These are phyloP conservation scores for Claviceps monticola DNA, from an alignment of 2,329 filamentous ascomycete species.

Conservation along the genomic window DNA sequence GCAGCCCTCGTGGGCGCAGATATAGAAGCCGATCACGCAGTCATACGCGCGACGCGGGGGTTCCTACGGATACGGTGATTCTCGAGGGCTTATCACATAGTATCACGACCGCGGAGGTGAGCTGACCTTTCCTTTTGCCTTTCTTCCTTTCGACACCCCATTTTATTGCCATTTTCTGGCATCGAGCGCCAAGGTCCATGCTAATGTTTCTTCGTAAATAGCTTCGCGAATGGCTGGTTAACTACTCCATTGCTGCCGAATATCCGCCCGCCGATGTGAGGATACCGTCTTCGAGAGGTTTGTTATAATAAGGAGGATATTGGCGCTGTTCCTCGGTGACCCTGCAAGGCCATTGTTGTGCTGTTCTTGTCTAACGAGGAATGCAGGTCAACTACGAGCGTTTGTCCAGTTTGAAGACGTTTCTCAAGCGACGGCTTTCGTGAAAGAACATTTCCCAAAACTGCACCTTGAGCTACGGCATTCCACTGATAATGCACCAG, in stretches of 20 bases:
- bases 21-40: conserved; percentile 21
- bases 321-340: too few relatives aligned
- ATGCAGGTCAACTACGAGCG: conserved; percentile 23
- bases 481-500: conserved; percentile 24
- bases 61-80: conserved; percentile 37
- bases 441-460: conserved; percentile 29
- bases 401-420: conserved; percentile 29
- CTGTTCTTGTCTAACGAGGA: not conserved
- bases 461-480: conserved; percentile 22
- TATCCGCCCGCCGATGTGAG: conserved; percentile 25
- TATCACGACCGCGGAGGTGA: conserved; percentile 37
- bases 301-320: not conserved
- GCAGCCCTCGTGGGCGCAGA: conserved; percentile 14
- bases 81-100: conserved; percentile 38
- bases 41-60: conserved; percentile 23
- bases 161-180: not conserved
- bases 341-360: too few relatives aligned
- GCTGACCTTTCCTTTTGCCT: conserved; percentile 1
- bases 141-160: not conserved
- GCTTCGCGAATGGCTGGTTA: conserved; percentile 24
- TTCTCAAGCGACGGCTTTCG: conserved; percentile 26
- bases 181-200: not conserved
- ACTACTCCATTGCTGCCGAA: conserved; percentile 20
- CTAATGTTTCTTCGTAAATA: conserved; percentile 6
- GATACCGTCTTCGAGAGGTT: conserved; percentile 22